A percentile compares a stretch with the other conserved stretches of the same genome.
phyloP scores from a whole-genome alignment of 2,329 filamentous ascomycete species.

The Fusarium veterinarium region DNA sequence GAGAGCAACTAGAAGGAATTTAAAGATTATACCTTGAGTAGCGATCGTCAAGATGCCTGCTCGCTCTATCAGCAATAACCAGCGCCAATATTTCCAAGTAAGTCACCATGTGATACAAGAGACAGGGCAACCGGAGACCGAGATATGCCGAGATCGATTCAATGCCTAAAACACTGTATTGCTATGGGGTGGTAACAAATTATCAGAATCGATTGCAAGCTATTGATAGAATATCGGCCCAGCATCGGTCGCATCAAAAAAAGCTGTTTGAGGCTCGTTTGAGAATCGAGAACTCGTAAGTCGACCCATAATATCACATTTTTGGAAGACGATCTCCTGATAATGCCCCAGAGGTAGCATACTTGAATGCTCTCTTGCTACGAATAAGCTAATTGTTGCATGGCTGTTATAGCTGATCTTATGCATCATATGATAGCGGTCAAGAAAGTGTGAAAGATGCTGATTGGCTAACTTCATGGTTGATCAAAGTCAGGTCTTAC shows the following conservation, averaged over 20 bases:
- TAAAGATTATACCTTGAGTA: not conserved
- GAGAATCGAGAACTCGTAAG: not conserved
- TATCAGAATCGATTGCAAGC: not conserved
- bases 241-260: not conserved
- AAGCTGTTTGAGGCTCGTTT: not conserved
- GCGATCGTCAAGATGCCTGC: not conserved
- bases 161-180: not conserved
- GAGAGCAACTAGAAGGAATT: no score
- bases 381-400: not conserved
- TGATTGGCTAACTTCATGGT: not conserved
- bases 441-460: not conserved
- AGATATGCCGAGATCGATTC: not conserved
- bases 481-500: not conserved
- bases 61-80: not conserved
- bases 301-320: not conserved
- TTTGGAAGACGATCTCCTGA: not conserved
- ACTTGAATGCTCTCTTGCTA: not conserved
- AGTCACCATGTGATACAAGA: not conserved
- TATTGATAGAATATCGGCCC: not conserved
- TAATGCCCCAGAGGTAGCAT: not conserved
- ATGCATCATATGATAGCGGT: slow-evolving; percentile 4
- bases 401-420: not conserved
- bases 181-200: not conserved
- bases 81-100: not conserved
- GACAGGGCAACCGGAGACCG: not conserved